A percentile compares a stretch with the other conserved stretches of the same genome.
These are phyloP conservation scores for Chloranthus sessilifolius DNA, from an alignment of 164 flowering plant species.

Conservation along the genomic window DNA sequence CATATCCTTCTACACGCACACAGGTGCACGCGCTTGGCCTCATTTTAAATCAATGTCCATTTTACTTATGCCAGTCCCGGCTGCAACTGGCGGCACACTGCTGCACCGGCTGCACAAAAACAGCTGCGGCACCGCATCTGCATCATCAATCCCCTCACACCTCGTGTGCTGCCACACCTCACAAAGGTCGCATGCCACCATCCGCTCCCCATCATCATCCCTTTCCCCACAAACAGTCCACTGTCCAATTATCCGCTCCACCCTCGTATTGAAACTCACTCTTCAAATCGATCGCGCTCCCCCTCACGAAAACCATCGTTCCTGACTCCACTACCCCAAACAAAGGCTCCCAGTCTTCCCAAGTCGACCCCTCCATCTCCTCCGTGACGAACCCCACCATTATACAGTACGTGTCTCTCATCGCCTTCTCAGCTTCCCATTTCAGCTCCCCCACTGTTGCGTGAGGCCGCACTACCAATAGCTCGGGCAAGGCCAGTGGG, in stretches of 20 bases:
- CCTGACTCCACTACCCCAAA: conserved; percentile 60
- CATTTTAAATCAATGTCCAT: too few relatives aligned
- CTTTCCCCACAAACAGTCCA: conserved; percentile 27
- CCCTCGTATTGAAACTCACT: conserved; percentile 44
- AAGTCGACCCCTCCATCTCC: conserved; percentile 39
- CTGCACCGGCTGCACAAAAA: conserved; percentile 38
- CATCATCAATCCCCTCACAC: conserved; percentile 35
- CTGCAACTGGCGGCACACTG: too few relatives aligned
- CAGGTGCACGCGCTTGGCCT: too few relatives aligned
- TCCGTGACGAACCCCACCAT: conserved; percentile 40
- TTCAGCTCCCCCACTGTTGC: conserved; percentile 64
- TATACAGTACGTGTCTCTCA: conserved; percentile 65
- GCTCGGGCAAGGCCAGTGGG: conserved; percentile 35
- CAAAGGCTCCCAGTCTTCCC: conserved; percentile 29
- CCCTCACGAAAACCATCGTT: conserved; percentile 39
- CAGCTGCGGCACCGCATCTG: conserved; percentile 27
- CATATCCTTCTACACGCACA: too few relatives aligned
- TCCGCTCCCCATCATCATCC: conserved; percentile 38
- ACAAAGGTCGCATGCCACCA: conserved; percentile 61
- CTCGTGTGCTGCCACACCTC: conserved; percentile 67
- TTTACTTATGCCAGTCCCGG: too few relatives aligned
- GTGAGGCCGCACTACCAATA: conserved; percentile 52
- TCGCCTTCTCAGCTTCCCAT: conserved; percentile 38
- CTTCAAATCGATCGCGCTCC: conserved; percentile 39
- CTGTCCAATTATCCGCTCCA: conserved; percentile 19